phyloP scores from a whole-genome alignment of 441 rosid genomes.

The Euphorbia corollata region DNA sequence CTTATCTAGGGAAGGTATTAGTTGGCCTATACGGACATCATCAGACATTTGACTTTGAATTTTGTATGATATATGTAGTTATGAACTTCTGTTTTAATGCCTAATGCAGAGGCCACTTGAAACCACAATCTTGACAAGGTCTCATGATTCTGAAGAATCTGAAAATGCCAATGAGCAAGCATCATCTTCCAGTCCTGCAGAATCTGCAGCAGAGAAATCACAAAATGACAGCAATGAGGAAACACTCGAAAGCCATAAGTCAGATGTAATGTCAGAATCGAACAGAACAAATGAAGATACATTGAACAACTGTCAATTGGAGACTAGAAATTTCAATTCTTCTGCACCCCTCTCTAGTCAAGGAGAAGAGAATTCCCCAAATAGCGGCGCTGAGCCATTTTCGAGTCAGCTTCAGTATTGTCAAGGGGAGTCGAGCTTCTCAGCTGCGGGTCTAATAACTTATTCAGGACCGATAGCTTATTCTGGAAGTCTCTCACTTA shows the following conservation, averaged over 20 bases:
- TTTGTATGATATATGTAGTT: background rate
- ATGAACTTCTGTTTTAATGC: constrained; percentile 16
- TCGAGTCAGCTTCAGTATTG: constrained; percentile 26
- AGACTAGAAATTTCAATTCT: constrained; percentile 22
- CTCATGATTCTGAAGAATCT: constrained; percentile 12
- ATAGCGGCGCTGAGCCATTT: constrained; percentile 9
- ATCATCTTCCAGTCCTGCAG: constrained; percentile 13
- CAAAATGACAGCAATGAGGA: constrained; percentile 15
- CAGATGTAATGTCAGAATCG: constrained; percentile 18
- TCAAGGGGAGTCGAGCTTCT: constrained; percentile 69
- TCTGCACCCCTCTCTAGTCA: constrained; percentile 19
- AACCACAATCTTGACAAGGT: constrained; percentile 2
- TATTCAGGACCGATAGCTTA: constrained; percentile 58
- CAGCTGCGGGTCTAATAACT: constrained; percentile 52
- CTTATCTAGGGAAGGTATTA: background rate
- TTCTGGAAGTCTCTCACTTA: constrained; percentile 68
- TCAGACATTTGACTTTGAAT: background rate
- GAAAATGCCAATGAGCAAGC: constrained; percentile 8
- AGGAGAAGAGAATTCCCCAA: constrained; percentile 12
- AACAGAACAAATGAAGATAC: constrained; percentile 9
- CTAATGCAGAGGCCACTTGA: constrained; percentile 28
- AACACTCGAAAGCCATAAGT: constrained; percentile 14
- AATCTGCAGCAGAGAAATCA: constrained; percentile 17
- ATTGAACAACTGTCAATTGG: constrained; percentile 21
- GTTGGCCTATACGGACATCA: background rate